Evolutionary conservation across 2,329 filamentous ascomycete species (phyloP), one percentile per base, ranked within the genome.

Genomic region (Calonectria multiphialidica): DNA sequence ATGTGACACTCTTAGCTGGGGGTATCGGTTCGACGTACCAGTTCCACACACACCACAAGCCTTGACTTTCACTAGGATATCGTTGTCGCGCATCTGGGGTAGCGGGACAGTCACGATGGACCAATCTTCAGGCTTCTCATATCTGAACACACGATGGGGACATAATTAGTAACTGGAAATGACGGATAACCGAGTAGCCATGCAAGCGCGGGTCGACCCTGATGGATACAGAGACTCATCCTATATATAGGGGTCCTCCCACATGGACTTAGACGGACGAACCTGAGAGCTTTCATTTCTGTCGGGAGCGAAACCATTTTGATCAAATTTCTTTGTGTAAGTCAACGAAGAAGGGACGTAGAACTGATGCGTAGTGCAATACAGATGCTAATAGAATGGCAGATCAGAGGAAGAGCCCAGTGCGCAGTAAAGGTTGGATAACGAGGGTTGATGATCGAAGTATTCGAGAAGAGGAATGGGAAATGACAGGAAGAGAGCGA

Each of bases 31-130:
- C 66, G 82, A 84, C 81, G 84, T 79, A 83, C 88, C 88, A 75
- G 88, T 90, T 75, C 89, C 88, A 76, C 90, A 92, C 73, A 92
- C 90, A 85, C 90, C 90, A 76, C 90, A 92, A 68, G 90, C 91
- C 84, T 93, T 92, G 79, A 93, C 91, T 84, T 93, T 91, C 83
- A 93, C 87, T 77, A 92, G 83, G 75, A 92, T 85, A 82, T 92
- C 90, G 71, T 90, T 88, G 30, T 90, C 86, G 76, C 90, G 88
- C 75, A 92, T 83, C 76, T 85, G 87, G 23, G 91, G 91, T 8
- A 93, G 87, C 74, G 91, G 90, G 42, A 92, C 88, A 13, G 90
- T 85, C 75, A 93, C 90, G 71, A 93, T 87, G 75, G 86, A 86
- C 83, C 88, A 92, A 71, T 89, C 86, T 81, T 90, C 86, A 50